Percentiles rank a stretch among this genome's conserved stretches.
These are phyloP conservation scores for Sedum album DNA, from an alignment of 164 flowering plant genomes.

Conservation along the genomic window DNA sequence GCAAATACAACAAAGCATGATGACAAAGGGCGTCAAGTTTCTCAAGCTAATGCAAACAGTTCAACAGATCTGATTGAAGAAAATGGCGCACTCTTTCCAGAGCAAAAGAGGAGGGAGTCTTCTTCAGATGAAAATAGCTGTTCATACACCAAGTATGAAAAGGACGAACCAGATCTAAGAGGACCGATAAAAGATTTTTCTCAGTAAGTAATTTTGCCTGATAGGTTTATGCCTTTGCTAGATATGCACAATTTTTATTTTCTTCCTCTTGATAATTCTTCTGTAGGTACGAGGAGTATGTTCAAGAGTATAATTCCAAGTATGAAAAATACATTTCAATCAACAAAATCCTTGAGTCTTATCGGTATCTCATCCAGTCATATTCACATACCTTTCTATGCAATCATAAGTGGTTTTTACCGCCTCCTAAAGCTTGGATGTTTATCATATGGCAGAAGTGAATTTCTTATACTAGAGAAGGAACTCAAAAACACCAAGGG, in stretches of 20 bases:
- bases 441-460: slow-evolving; percentile 26
- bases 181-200: slow-evolving; percentile 62
- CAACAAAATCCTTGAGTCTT: slow-evolving; percentile 49
- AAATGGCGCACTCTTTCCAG: slow-evolving; percentile 24
- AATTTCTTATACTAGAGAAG: slow-evolving; percentile 52
- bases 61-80: slow-evolving; percentile 23
- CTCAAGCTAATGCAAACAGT: slow-evolving; percentile 21
- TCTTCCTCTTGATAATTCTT: slow-evolving; percentile 6
- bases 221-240: neutral
- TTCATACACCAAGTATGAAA: slow-evolving; percentile 74
- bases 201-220: slow-evolving; percentile 50
- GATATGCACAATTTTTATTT: neutral
- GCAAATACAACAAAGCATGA: slow-evolving; percentile 24
- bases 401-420: neutral
- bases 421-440: neutral
- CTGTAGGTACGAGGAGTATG: slow-evolving; percentile 78
- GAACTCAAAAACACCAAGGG: slow-evolving; percentile 60
- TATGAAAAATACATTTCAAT: slow-evolving; percentile 62
- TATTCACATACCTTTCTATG: neutral
- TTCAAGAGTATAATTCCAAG: slow-evolving; percentile 72
- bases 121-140: slow-evolving; percentile 62
- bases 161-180: slow-evolving; percentile 77
- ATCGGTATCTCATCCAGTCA: slow-evolving; percentile 39
- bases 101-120: slow-evolving; percentile 41
- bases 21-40: slow-evolving; percentile 20